Evolutionary conservation across 1,139 yeast species (phyloP).

Genomic region (Debaryomycetaceae sp.): DNA sequence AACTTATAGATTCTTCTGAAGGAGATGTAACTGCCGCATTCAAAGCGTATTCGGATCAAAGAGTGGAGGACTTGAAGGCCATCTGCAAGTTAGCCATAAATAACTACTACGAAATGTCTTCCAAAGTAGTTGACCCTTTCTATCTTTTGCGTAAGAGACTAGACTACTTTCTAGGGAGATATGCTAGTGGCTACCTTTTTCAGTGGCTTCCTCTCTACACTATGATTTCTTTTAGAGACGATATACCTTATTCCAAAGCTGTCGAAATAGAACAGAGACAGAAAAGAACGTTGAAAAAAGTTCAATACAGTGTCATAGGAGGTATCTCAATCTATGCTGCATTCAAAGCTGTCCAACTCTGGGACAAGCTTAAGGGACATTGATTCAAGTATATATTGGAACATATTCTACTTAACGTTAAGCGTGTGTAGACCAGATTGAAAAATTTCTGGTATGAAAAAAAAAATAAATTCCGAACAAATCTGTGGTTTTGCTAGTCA

Average conservation of each 20-base stretch:
- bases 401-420: too few species aligned
- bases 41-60: constrained; percentile 48
- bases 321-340: background rate
- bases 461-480: too few species aligned
- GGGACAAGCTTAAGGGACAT: constrained; percentile 10
- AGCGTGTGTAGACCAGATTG: background rate
- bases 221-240: constrained; percentile 88
- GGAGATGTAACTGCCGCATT: constrained; percentile 53
- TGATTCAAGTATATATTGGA: background rate
- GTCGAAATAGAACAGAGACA: constrained; percentile 53
- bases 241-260: constrained; percentile 74
- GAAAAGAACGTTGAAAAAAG: constrained; percentile 34
- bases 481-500: too few species aligned
- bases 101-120: constrained; percentile 86
- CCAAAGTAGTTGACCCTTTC: constrained; percentile 64
- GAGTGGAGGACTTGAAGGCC: constrained; percentile 69
- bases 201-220: constrained; percentile 86
- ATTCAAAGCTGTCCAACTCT: constrained; percentile 8
- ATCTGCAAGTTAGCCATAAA: constrained; percentile 76
- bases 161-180: constrained; percentile 61
- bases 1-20: constrained; percentile 44
- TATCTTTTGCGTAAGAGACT: constrained; percentile 66
- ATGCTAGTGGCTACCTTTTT: constrained; percentile 40
- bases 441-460: too few species aligned
- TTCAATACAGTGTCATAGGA: constrained; percentile 18